phyloP scores from a whole-genome alignment of 139 green algal genomes.

The Astrephomene gubernaculifera region DNA sequence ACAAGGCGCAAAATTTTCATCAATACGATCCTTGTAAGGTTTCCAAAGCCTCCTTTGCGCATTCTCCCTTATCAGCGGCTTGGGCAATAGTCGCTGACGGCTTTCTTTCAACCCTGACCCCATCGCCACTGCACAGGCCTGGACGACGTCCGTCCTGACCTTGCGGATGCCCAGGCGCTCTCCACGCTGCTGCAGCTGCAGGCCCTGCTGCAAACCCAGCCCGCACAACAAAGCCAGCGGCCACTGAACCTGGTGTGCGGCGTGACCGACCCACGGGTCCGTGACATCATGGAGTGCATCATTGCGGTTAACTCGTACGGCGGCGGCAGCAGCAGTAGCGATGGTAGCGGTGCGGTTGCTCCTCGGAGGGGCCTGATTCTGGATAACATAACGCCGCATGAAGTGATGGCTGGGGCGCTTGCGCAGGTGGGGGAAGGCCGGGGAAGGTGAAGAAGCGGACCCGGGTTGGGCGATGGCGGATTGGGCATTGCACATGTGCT shows the following conservation, averaged over 20 bases:
- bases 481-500: no score
- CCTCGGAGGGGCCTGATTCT: constrained; percentile 20
- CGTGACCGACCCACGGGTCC: constrained; percentile 16
- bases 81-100: no score
- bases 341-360: not conserved
- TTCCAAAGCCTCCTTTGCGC: no score
- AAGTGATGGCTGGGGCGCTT: constrained; percentile 52
- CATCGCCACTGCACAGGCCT: not conserved
- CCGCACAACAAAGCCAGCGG: not conserved
- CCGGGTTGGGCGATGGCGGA: no score
- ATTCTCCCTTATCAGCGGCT: no score
- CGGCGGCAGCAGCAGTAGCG: not conserved
- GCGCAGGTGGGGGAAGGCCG: constrained; percentile 54
- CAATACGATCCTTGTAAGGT: no score
- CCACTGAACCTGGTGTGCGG: constrained; percentile 30
- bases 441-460: no score
- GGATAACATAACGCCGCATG: constrained; percentile 42
- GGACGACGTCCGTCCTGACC: not conserved
- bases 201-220: constrained; percentile 25
- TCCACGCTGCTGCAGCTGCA: constrained; percentile 56
- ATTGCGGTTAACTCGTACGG: not conserved
- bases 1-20: no score
- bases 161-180: constrained; percentile 36
- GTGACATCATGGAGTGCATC: constrained; percentile 2
- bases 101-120: no score